phyloP scores from a whole-genome alignment of 2,329 filamentous ascomycete species.

The Xylaria sp. region DNA sequence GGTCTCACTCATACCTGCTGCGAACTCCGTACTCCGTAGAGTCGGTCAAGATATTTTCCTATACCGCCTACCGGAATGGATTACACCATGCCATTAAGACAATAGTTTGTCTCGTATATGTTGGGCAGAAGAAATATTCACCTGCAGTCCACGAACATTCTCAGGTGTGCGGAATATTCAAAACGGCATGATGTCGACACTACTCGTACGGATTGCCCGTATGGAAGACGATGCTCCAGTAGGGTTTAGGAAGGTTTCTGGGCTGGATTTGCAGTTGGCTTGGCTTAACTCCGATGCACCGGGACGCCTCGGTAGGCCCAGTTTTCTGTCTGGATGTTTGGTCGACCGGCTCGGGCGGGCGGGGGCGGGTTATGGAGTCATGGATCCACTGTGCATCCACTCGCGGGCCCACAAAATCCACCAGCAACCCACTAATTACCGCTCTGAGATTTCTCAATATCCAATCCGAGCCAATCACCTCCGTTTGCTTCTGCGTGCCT shows the following conservation, averaged over 20 bases:
- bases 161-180: too few species aligned
- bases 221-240: not conserved
- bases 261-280: not conserved
- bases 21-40: too few species aligned
- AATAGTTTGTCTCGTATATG: too few species aligned
- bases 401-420: too few species aligned
- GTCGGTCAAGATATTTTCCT: too few species aligned
- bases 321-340: not conserved
- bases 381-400: not conserved
- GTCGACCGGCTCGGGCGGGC: not conserved
- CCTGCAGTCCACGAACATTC: too few species aligned
- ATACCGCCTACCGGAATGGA: too few species aligned
- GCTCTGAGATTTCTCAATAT: not conserved
- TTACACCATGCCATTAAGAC: too few species aligned
- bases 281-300: not conserved
- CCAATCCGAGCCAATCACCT: not conserved
- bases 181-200: not conserved
- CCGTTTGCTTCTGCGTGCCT: not conserved
- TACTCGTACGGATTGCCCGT: not conserved
- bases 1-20: too few species aligned
- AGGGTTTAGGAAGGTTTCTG: not conserved
- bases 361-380: not conserved
- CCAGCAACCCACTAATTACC: not conserved
- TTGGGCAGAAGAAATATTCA: too few species aligned
- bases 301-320: not conserved